Evolutionary conservation across 2,329 filamentous ascomycete genomes (phyloP).

Genomic region (Macrophomina tecta): DNA sequence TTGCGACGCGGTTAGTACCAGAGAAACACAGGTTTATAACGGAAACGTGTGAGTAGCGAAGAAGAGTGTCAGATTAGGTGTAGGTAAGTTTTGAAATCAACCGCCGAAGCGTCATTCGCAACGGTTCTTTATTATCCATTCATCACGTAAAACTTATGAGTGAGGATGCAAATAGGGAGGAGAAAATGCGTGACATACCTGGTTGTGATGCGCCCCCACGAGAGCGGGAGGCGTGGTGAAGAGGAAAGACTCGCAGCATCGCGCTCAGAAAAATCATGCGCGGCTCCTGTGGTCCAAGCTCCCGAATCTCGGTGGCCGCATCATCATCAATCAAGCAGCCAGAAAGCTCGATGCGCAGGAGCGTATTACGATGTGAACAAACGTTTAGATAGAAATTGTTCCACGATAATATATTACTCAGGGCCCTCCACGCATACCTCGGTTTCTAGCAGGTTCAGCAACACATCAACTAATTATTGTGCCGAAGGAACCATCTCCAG

Average conservation of each 20-base stretch:
- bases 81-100: conserved; percentile 53
- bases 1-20: conserved; percentile 50
- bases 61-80: conserved; percentile 37
- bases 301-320: not conserved
- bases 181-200: conserved; percentile 22
- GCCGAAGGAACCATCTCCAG: too few species aligned
- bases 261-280: conserved; percentile 20
- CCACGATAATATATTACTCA: too few species aligned
- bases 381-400: too few species aligned
- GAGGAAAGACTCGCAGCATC: not conserved
- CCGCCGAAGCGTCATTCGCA: conserved; percentile 67
- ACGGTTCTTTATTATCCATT: conserved; percentile 62
- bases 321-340: too few species aligned
- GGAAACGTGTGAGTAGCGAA: not conserved
- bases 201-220: not conserved
- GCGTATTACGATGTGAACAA: too few species aligned
- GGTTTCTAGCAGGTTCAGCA: too few species aligned
- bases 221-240: conserved; percentile 12
- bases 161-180: not conserved
- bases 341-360: too few species aligned
- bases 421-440: too few species aligned
- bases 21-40: conserved; percentile 28
- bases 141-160: conserved; percentile 29
- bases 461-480: too few species aligned
- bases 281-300: conserved; percentile 19